Base-by-base conservation (phyloP, 257 asterid genomes). In the Cynanchum wilfordii region DNA sequence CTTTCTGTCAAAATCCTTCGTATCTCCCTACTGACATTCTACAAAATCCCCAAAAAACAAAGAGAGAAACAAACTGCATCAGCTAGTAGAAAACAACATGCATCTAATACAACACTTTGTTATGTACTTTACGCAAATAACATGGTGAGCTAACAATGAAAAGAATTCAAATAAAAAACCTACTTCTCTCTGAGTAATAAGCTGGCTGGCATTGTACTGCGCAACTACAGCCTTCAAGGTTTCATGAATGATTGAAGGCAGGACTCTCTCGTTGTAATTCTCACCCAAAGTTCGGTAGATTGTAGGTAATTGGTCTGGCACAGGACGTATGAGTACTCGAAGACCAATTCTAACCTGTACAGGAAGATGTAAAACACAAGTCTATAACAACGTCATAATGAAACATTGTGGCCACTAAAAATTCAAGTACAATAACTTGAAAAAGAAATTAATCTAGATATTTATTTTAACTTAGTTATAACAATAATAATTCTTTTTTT, bases 101-200 rank as follows among this genome's bases (percentile, higher is more conserved):
- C 38, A 64, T 33, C 12, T 36, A 64, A 8, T 16, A 36, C 17
- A 64, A 30, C 16, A 19, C n/a, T 20, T 36, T 29, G 38, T 64
- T 20, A 64, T 36, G 29, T 10, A 36, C 10, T 36, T 64, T 33
- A 36, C 15, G 9, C 50, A 2, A 58, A 64, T 38, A 8, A 20
- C 15, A 17, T 22, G 44, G 40, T 22, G 44, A 64, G 50, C 17
- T 36, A 4, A 64, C 45, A 73, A 20, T 20, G 30, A 24, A 64
- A n/a, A 75, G 19, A 30, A 5, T 20, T 56, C 20, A 54, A 47
- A 66, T 30, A 62, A 19, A 72, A 33, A 63, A 47, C 51, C 22
- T 82, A 88, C 98, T 92, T 92, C 98, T 88, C 98, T 87, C 85
- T 92, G 98, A 66, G 98, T 92, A 87, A 92, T 86, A 24, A 92